Conservation (phyloP, 495 filamentous ascomycete genomes). For the Daldinia loculata region DNA sequence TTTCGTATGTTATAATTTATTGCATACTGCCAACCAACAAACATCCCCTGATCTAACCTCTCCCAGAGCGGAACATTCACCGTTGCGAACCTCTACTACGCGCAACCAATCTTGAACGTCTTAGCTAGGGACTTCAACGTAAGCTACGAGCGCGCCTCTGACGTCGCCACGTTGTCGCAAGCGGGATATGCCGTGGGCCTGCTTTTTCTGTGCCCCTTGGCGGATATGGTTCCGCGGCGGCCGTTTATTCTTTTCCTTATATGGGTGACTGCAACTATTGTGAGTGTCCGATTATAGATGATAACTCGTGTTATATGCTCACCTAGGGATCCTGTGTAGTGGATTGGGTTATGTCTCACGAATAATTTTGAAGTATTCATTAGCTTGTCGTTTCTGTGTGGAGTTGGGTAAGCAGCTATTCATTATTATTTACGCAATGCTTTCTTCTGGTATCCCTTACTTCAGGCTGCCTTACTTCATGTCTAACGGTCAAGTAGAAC, state of each 20-base stretch:
- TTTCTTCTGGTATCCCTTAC: neutral
- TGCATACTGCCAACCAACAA: neutral
- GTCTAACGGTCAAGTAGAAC: constrained; percentile 56
- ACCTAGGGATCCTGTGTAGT: constrained; percentile 41
- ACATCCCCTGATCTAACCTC: constrained; percentile 12
- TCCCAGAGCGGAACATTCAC: constrained; percentile 54
- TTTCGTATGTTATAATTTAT: constrained; percentile 43
- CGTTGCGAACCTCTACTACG: constrained; percentile 80
- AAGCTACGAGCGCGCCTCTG: constrained; percentile 61
- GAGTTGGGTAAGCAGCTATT: constrained; percentile 50
- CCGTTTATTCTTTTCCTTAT: constrained; percentile 73
- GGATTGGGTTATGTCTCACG: constrained; percentile 75
- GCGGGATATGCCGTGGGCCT: constrained; percentile 79
- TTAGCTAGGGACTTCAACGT: constrained; percentile 71
- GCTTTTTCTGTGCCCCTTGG: constrained; percentile 77
- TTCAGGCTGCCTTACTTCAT: constrained; percentile 8
- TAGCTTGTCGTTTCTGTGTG: constrained; percentile 70
- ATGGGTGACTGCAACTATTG: constrained; percentile 71
- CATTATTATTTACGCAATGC: neutral
- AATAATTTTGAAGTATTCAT: constrained; percentile 68
- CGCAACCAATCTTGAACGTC: constrained; percentile 74
- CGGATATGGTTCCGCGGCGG: constrained; percentile 73
- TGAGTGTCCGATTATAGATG: constrained; percentile 43
- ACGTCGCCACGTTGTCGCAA: constrained; percentile 76
- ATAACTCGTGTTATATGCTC: neutral